Conservation (phyloP, 768 basidiomycete species). For the Trichaptum fuscoviolaceum region DNA sequence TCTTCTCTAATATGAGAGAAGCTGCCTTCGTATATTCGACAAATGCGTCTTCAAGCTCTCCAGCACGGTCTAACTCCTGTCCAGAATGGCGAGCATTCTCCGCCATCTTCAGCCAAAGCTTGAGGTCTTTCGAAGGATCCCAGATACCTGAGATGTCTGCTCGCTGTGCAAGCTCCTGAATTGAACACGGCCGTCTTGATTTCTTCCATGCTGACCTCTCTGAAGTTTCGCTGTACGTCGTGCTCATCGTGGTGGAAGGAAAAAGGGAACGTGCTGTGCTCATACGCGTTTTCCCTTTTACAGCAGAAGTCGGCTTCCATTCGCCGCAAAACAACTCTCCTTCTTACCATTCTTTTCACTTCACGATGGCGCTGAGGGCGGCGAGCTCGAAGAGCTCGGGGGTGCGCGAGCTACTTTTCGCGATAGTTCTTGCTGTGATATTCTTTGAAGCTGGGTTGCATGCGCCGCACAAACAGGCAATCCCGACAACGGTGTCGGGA, state of each 20-base stretch:
- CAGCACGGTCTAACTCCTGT: constrained; percentile 37
- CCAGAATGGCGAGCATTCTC: constrained; percentile 57
- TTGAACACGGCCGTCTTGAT: constrained; percentile 45
- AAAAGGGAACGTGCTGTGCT: constrained; percentile 2
- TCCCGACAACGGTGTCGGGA: not conserved
- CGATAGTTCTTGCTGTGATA: not conserved
- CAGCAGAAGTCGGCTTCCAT: not conserved
- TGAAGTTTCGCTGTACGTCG: constrained; percentile 14
- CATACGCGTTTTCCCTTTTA: not conserved
- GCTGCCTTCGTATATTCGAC: constrained; percentile 68
- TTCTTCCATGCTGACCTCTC: constrained; percentile 9
- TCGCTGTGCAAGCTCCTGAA: constrained; percentile 59
- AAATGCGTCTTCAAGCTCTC: constrained; percentile 68
- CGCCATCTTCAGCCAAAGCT: constrained; percentile 60
- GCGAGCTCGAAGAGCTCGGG: not conserved
- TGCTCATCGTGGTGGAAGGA: constrained; percentile 17
- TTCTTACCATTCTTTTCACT: constrained; percentile 8
- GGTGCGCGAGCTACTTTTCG: not conserved
- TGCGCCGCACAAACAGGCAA: not conserved
- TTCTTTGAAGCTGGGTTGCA: constrained; percentile 5
- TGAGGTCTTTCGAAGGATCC: constrained; percentile 56
- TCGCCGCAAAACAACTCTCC: constrained; percentile 17
- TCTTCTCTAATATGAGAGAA: constrained; percentile 70
- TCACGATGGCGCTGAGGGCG: not conserved
- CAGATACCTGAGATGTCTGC: constrained; percentile 48